Conservation (phyloP, 2,329 filamentous ascomycete species). For the Ceratocystis destructans region DNA sequence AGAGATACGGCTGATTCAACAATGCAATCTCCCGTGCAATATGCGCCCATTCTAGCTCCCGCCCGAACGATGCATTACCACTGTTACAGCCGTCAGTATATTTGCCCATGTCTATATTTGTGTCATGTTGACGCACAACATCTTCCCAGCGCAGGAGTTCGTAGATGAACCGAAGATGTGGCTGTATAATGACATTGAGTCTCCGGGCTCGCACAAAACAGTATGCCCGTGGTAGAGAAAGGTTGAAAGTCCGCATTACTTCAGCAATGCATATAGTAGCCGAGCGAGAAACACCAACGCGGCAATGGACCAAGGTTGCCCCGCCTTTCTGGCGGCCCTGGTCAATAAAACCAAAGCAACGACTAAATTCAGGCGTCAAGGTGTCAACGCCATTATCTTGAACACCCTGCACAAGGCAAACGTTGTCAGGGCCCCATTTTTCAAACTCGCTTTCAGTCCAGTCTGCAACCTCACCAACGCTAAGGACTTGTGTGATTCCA, state of each 20-base stretch:
- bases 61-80: conserved; percentile 23
- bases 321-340: conserved; percentile 61
- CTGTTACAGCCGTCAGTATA: conserved; percentile 11
- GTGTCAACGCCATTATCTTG: conserved; percentile 97
- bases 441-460: conserved; percentile 62
- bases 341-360: conserved; percentile 84
- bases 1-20: conserved; percentile 78
- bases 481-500: conserved; percentile 77
- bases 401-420: conserved; percentile 69
- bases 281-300: conserved; percentile 87
- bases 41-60: conserved; percentile 84
- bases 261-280: conserved; percentile 99
- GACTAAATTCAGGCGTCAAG: conserved; percentile 68
- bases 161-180: conserved; percentile 86
- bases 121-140: conserved; percentile 18
- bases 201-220: conserved; percentile 88
- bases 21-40: conserved; percentile 81
- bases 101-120: background rate
- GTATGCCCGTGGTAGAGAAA: conserved; percentile 86
- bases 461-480: conserved; percentile 75
- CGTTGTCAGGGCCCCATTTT: conserved; percentile 61
- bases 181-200: conserved; percentile 96
- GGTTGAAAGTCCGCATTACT: conserved; percentile 68
- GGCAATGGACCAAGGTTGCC: conserved; percentile 87
- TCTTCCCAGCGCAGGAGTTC: conserved; percentile 97